phyloP scores from a whole-genome alignment of 2,329 filamentous ascomycete species.

The Penicillium expansum region DNA sequence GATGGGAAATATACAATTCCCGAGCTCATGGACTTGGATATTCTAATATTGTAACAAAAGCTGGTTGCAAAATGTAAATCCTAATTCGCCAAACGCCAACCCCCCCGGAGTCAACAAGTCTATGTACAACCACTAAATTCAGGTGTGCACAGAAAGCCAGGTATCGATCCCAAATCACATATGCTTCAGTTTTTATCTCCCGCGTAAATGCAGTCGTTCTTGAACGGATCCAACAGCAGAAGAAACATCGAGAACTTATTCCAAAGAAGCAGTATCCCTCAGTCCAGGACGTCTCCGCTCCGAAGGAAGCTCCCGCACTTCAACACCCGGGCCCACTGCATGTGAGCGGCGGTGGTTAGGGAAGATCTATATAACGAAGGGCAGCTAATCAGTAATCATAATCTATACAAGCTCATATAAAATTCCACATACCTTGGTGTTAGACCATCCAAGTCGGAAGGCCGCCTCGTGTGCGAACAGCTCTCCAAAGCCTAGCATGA shows the following conservation, averaged over 20 bases:
- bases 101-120: slow-evolving; percentile 23
- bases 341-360: slow-evolving; percentile 61
- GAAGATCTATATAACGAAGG: slow-evolving; percentile 49
- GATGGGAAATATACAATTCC: background rate
- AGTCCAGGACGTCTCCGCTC: slow-evolving; percentile 56
- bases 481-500: slow-evolving; percentile 98
- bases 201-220: slow-evolving; percentile 13
- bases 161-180: slow-evolving; percentile 19
- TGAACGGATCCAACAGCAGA: slow-evolving; percentile 7
- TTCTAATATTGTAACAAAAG: slow-evolving; percentile 2
- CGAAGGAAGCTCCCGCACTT: slow-evolving; percentile 67
- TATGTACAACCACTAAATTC: slow-evolving; percentile 34
- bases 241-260: slow-evolving; percentile 45
- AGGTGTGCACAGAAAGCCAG: slow-evolving; percentile 13
- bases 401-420: background rate
- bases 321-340: slow-evolving; percentile 76
- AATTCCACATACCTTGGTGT: slow-evolving; percentile 71
- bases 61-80: slow-evolving; percentile 13
- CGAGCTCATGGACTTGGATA: background rate
- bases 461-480: slow-evolving; percentile 94
- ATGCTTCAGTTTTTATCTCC: slow-evolving; percentile 23
- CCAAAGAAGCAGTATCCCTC: slow-evolving; percentile 65
- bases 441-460: slow-evolving; percentile 87
- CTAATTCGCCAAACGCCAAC: slow-evolving; percentile 33
- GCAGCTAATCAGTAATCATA: background rate